phyloP scores from a whole-genome alignment of 306 rosid species.

The Cucurbita ficifolia region DNA sequence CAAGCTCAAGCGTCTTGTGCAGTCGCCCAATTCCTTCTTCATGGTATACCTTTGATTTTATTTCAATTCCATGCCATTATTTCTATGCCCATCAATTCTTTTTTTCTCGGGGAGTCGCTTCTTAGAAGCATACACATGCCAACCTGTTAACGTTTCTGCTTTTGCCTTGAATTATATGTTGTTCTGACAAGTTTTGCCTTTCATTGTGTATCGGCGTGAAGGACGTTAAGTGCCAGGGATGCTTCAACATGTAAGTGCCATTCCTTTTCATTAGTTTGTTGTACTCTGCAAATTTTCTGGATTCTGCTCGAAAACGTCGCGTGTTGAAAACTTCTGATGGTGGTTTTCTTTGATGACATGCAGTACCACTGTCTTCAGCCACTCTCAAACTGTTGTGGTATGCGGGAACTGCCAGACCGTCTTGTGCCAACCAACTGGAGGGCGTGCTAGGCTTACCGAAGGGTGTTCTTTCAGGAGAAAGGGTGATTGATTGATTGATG shows the following conservation, averaged over 20 bases:
- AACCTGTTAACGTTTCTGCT: background rate
- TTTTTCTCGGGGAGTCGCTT: too few species aligned
- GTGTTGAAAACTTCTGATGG: too few species aligned
- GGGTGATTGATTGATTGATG: conserved; percentile 1
- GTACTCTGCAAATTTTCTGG: background rate
- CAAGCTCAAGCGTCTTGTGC: conserved; percentile 51
- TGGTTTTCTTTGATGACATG: background rate
- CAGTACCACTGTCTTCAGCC: conserved; percentile 11
- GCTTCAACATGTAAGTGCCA: conserved; percentile 38
- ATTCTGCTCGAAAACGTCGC: background rate
- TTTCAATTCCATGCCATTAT: background rate
- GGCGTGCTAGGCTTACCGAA: conserved; percentile 8
- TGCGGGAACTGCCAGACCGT: conserved; percentile 6
- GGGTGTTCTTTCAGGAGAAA: conserved; percentile 10
- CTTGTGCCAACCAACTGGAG: conserved; percentile 9
- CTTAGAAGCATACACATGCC: background rate
- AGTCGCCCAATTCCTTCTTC: conserved; percentile 46
- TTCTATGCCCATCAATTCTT: background rate
- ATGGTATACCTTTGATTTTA: conserved; percentile 18
- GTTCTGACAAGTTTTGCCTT: background rate
- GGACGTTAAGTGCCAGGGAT: conserved; percentile 48
- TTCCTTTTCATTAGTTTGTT: background rate
- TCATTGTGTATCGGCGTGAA: background rate
- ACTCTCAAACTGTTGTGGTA: conserved; percentile 9
- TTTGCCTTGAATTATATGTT: background rate